Evolutionary conservation across 2,329 filamentous ascomycete genomes (phyloP).

Genomic region (Hymenoscyphus infarciens): DNA sequence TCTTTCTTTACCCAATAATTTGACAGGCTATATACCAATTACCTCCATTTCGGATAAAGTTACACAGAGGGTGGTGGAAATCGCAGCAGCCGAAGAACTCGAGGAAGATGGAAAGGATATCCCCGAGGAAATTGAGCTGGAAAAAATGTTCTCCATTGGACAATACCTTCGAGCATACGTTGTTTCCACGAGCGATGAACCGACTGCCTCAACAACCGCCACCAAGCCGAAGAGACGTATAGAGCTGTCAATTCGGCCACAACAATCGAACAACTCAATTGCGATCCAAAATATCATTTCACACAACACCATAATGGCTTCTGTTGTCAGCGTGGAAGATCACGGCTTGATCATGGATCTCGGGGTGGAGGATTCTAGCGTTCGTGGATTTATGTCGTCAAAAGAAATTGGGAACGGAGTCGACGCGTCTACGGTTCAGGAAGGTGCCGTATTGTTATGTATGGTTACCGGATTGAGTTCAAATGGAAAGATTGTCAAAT

Average conservation of each 20-base stretch:
- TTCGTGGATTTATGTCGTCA: constrained; percentile 81
- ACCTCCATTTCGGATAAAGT: constrained; percentile 85
- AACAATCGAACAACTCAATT: constrained; percentile 73
- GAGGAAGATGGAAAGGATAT: constrained; percentile 47
- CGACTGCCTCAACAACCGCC: constrained; percentile 37
- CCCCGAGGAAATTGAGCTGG: constrained; percentile 62
- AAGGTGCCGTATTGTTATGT: constrained; percentile 82
- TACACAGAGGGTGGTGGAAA: constrained; percentile 69
- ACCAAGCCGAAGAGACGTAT: constrained; percentile 69
- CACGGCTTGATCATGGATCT: constrained; percentile 93
- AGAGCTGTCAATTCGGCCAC: constrained; percentile 80
- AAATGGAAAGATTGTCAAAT: constrained; percentile 79
- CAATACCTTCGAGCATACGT: constrained; percentile 88
- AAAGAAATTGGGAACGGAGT: constrained; percentile 71
- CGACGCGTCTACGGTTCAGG: constrained; percentile 66
- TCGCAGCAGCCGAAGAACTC: constrained; percentile 57
- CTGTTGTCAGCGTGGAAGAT: constrained; percentile 89
- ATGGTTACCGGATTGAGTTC: constrained; percentile 71
- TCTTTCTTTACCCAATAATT: constrained; percentile 85
- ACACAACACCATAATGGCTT: constrained; percentile 79
- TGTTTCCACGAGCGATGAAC: constrained; percentile 68
- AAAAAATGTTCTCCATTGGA: constrained; percentile 72
- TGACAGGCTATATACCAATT: constrained; percentile 83
- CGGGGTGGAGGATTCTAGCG: constrained; percentile 62
- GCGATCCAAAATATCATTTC: constrained; percentile 67